Evolutionary conservation across 83 land plant species (phyloP), one percentile per base, ranked within the genome.

Genomic region (Picea abies): DNA sequence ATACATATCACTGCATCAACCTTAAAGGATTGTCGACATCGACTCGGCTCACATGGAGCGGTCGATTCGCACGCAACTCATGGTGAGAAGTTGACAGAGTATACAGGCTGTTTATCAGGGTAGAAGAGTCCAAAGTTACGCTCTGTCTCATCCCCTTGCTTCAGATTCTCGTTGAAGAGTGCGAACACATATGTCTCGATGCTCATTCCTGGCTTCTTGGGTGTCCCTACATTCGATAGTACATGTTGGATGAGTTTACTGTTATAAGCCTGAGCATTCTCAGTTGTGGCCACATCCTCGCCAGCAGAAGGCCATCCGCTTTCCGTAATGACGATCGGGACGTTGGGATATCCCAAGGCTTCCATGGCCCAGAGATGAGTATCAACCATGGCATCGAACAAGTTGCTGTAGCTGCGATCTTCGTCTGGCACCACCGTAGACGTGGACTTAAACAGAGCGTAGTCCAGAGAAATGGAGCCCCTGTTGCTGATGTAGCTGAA

Each of bases 291-390:
- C 19, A 20, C 84, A 26, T 49, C 9, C 1, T 14, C 84, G 7
- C 93, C 93, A 25, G 76, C 89, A 14, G 91, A 82, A n/a, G 92
- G 94, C 94, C 94, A 92, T 15, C 94, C 90, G 37, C 80, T 88
- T 86, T 92, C 91, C 0, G 92, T 84, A 22, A 90, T 83, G n/a
- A 88, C 86, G 3, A 92, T 58, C 3, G 77, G 37, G 32, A 90
- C 47, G 17, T 66, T 2, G 2, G 81, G 3, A 22, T 14, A 86
- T 11, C 90, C 90, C 14, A 75, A 69, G 79, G 81, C 83, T 84
- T 85, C 89, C 63, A 87, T 15, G 3, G 94, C 94, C 0, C 84
- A 64, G 0, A 83, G 73, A 1, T 82, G 15, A 2, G 94, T 83
- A 80, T 92, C 94, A 14, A 88, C 26, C 82, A 85, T 83, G 16